Conservation (phyloP, 106 monocot species). For the Acanthochlamys bracteata region DNA sequence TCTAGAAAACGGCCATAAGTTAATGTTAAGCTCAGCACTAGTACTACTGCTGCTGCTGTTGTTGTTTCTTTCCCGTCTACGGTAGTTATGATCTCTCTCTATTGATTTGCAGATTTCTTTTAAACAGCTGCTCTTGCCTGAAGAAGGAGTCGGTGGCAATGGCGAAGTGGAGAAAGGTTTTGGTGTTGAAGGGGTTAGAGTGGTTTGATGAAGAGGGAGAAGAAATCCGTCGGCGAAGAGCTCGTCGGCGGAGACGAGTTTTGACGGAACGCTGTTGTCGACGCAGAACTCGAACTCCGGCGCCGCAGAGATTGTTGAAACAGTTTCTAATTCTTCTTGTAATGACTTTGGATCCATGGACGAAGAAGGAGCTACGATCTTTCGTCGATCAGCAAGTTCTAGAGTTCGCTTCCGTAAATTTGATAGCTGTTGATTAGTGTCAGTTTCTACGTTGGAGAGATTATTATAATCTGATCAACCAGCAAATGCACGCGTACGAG, state of each 20-base stretch:
- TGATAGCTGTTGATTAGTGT: too few species aligned
- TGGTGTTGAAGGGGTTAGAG: background rate
- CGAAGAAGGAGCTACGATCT: too few species aligned
- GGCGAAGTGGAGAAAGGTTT: background rate
- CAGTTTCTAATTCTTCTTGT: background rate
- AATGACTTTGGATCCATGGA: too few species aligned
- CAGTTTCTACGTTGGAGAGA: too few species aligned
- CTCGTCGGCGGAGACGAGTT: constrained; percentile 38
- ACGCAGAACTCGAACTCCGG: constrained; percentile 51
- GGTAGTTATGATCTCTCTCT: background rate
- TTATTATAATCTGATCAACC: too few species aligned
- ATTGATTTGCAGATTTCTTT: constrained; percentile 15
- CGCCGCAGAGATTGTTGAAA: constrained; percentile 4
- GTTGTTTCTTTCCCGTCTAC: background rate
- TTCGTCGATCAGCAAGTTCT: too few species aligned
- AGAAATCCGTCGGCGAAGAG: constrained; percentile 38
- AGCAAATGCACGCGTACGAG: too few species aligned
- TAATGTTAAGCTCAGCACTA: constrained; percentile 21
- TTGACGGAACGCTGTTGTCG: constrained; percentile 13
- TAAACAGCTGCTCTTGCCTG: constrained; percentile 13
- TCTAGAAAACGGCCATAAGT: constrained; percentile 33
- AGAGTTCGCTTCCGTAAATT: too few species aligned
- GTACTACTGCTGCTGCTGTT: background rate
- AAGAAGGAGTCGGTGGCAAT: constrained; percentile 3
- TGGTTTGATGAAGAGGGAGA: constrained; percentile 24